These are phyloP conservation scores for Amphicarpaea edgeworthii DNA, from an alignment of 306 rosid species.

Conservation along the genomic window DNA sequence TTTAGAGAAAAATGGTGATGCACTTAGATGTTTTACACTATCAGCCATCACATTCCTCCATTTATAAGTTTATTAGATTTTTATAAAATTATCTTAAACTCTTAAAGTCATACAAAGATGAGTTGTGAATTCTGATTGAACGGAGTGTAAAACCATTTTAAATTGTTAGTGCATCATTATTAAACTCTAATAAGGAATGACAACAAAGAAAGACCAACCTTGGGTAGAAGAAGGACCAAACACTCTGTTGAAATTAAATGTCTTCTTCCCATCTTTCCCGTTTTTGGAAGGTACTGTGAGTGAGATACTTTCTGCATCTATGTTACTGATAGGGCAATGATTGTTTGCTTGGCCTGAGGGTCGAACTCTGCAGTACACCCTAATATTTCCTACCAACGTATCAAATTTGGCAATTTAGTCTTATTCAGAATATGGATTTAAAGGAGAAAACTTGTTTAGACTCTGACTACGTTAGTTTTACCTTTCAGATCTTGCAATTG, in stretches of 20 bases:
- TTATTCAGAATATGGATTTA: neutral
- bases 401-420: constrained; percentile 43
- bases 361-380: constrained; percentile 94
- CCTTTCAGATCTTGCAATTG: constrained; percentile 91
- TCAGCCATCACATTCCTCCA: no score
- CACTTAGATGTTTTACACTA: no score
- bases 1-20: no score
- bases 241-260: constrained; percentile 81
- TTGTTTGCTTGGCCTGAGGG: constrained; percentile 74
- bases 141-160: no score
- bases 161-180: no score
- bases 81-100: no score
- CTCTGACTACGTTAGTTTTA: constrained; percentile 35
- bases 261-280: constrained; percentile 81
- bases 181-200: no score
- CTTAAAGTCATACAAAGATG: no score
- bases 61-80: no score
- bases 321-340: constrained; percentile 50
- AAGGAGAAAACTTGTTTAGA: constrained; percentile 15
- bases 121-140: no score
- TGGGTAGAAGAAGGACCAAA: constrained; percentile 88
- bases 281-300: constrained; percentile 70
- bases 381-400: constrained; percentile 68
- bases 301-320: constrained; percentile 76
- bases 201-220: constrained; percentile 59